These are phyloP conservation scores for Corinectria fuckeliana DNA, from an alignment of 2,329 filamentous ascomycete species.

Conservation along the genomic window DNA sequence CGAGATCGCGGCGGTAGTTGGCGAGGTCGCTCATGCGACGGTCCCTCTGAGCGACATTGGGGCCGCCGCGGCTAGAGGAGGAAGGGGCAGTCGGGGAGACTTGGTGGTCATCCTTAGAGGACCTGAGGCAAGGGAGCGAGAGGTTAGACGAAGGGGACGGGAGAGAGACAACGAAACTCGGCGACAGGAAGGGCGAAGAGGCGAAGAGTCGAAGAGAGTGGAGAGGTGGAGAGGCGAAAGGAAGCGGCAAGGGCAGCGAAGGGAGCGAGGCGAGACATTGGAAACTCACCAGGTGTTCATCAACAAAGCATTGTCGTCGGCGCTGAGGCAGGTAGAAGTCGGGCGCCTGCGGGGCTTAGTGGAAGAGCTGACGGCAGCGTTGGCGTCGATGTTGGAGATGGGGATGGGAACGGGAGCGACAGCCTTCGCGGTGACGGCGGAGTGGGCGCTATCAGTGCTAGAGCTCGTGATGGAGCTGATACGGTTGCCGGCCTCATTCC, in stretches of 20 bases:
- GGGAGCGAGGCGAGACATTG: conserved; percentile 18
- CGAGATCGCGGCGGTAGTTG: conserved; percentile 75
- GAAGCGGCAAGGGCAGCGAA: not conserved
- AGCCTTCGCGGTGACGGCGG: conserved; percentile 68
- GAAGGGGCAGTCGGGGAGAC: conserved; percentile 58
- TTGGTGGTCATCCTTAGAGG: conserved; percentile 49
- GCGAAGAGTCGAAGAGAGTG: conserved; percentile 22
- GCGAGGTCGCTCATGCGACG: conserved; percentile 66
- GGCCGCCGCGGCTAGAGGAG: conserved; percentile 50
- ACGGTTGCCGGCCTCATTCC: conserved; percentile 67
- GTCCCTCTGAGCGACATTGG: conserved; percentile 54
- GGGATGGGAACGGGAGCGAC: conserved; percentile 32
- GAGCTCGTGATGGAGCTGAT: conserved; percentile 54
- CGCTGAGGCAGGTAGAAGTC: conserved; percentile 27
- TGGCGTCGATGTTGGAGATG: conserved; percentile 21
- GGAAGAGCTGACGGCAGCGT: conserved; percentile 28
- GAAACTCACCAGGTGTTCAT: conserved; percentile 38
- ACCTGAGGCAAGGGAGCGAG: conserved; percentile 31
- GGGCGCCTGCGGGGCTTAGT: conserved; percentile 28
- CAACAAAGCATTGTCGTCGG: conserved; percentile 36
- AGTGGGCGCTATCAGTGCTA: conserved; percentile 70
- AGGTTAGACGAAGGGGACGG: conserved; percentile 25
- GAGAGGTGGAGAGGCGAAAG: conserved; percentile 23
- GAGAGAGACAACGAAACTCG: not conserved
- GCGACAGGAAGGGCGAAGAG: conserved; percentile 17